phyloP scores from a whole-genome alignment of 306 rosid genomes.

The Heteromeles arbutifolia region DNA sequence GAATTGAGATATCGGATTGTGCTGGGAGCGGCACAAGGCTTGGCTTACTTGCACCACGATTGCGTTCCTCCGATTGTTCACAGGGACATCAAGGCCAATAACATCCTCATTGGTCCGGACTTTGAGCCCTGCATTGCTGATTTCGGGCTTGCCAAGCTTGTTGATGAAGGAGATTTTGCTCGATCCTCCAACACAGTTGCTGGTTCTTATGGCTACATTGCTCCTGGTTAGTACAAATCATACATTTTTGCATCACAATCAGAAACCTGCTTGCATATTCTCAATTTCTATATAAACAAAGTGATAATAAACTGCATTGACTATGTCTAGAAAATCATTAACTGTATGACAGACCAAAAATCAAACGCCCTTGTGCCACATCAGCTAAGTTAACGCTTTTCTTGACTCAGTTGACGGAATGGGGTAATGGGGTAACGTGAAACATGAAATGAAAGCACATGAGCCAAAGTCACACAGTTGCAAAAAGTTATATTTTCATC shows the following conservation, averaged over 20 bases:
- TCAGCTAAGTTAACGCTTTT: no score
- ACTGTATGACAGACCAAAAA: no score
- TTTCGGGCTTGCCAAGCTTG: constrained; percentile 90
- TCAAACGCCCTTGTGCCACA: no score
- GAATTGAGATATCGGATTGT: constrained; percentile 55
- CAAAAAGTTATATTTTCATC: no score
- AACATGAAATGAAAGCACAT: no score
- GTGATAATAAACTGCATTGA: not conserved
- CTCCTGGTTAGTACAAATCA: constrained; percentile 60
- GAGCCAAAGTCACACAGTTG: no score
- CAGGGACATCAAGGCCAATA: constrained; percentile 84
- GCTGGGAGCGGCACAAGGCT: constrained; percentile 83
- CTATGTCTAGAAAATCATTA: no score
- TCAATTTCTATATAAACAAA: not conserved
- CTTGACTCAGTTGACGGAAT: no score
- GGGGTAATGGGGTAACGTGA: no score
- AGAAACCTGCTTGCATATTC: not conserved
- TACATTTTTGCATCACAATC: not conserved
- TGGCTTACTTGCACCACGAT: constrained; percentile 88
- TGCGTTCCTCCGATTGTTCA: constrained; percentile 92
- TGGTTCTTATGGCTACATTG: constrained; percentile 92
- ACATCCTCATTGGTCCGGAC: constrained; percentile 77
- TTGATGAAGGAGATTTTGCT: constrained; percentile 63
- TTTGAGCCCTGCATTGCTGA: constrained; percentile 87
- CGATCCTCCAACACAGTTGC: constrained; percentile 73